Conservation (phyloP, 495 filamentous ascomycete genomes). For the Eremomyces bilateralis region DNA sequence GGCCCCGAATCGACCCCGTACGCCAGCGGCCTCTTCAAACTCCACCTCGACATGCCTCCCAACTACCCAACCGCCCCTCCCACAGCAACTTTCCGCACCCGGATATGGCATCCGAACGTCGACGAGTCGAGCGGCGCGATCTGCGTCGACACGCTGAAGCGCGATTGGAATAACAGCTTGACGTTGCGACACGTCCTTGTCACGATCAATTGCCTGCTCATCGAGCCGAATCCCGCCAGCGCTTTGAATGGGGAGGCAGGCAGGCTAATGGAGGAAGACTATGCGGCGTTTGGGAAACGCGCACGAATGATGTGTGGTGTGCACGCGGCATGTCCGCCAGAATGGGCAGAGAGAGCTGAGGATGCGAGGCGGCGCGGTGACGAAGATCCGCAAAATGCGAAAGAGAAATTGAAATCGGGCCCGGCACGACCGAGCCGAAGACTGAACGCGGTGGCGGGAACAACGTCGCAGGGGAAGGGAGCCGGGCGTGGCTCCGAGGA, state of each 20-base stretch:
- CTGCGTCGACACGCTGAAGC: constrained; percentile 51
- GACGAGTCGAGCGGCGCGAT: constrained; percentile 43
- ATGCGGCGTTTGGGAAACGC: constrained; percentile 33
- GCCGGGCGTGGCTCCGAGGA: too few species aligned
- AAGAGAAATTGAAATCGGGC: too few species aligned
- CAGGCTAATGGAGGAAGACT: constrained; percentile 39
- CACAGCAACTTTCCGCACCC: constrained; percentile 43
- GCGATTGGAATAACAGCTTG: constrained; percentile 40
- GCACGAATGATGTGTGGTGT: constrained; percentile 46
- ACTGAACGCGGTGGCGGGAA: too few species aligned
- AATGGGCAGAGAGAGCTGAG: constrained; percentile 17
- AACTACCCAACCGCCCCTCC: constrained; percentile 44
- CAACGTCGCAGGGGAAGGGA: too few species aligned
- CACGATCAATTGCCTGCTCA: constrained; percentile 49
- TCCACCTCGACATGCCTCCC: constrained; percentile 39
- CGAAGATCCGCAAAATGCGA: too few species aligned
- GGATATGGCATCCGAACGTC: constrained; percentile 55
- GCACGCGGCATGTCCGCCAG: constrained; percentile 33
- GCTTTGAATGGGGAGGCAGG: constrained; percentile 46
- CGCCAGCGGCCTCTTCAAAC: constrained; percentile 33
- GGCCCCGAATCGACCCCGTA: constrained; percentile 47
- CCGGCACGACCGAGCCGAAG: too few species aligned
- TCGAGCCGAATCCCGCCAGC: constrained; percentile 50
- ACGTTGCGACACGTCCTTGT: constrained; percentile 42
- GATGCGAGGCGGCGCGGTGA: constrained; percentile 42